These are phyloP conservation scores for Claviceps sp. DNA, from an alignment of 2,329 filamentous ascomycete genomes.

Conservation along the genomic window DNA sequence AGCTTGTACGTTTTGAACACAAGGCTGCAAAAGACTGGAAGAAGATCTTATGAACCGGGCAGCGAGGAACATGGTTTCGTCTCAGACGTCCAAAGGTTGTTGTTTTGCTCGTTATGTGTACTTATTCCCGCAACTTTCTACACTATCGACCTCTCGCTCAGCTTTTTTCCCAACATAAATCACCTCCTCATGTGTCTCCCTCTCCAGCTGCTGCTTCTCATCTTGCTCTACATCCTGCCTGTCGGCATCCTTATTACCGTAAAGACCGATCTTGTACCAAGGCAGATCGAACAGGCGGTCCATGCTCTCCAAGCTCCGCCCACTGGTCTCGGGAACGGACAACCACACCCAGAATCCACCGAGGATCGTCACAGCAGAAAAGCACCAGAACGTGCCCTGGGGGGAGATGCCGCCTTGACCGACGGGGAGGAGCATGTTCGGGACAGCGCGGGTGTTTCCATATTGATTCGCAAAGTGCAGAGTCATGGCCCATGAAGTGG, in stretches of 20 bases:
- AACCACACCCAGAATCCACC: conserved; percentile 60
- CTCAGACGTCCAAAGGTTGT: too few species aligned
- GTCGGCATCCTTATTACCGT: conserved; percentile 40
- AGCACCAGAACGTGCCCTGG: conserved; percentile 67
- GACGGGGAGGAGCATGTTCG: conserved; percentile 52
- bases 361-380: conserved; percentile 52
- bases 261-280: conserved; percentile 59
- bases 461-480: conserved; percentile 72
- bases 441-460: conserved; percentile 61
- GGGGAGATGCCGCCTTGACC: conserved; percentile 34
- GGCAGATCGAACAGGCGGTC: conserved; percentile 58
- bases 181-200: conserved; percentile 17
- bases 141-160: background rate
- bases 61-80: too few species aligned
- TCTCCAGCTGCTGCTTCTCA: conserved; percentile 29
- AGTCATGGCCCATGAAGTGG: conserved; percentile 61
- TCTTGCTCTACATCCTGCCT: conserved; percentile 26
- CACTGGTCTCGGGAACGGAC: conserved; percentile 59
- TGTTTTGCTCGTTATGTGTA: too few species aligned
- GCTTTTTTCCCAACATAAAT: conserved; percentile 24
- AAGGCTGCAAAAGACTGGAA: too few species aligned
- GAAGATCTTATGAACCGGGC: too few species aligned
- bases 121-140: background rate
- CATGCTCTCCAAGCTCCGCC: conserved; percentile 54
- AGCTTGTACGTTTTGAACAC: too few species aligned